Percentiles rank a stretch among this genome's conserved stretches.
Evolutionary conservation across 441 rosid genomes (phyloP).

Genomic region (Syzygium syzygioides): DNA sequence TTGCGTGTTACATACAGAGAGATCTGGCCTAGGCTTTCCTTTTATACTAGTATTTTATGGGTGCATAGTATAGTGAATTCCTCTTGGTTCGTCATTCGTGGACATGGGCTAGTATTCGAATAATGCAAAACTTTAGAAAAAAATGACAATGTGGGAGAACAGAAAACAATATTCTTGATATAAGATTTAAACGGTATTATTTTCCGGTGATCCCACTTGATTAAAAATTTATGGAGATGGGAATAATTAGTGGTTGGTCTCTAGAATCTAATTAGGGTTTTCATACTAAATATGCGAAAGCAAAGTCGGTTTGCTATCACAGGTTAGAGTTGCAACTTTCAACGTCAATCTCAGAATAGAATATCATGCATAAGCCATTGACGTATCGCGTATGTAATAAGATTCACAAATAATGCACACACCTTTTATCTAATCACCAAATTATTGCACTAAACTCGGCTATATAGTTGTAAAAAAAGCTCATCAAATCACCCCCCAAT

Average conservation of each 20-base stretch:
- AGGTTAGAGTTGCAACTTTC: neutral
- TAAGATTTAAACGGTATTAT: neutral
- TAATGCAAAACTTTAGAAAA: neutral
- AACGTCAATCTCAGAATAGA: neutral
- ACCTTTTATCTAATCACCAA: neutral
- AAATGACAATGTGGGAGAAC: neutral
- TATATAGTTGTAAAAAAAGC: neutral
- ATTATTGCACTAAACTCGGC: neutral
- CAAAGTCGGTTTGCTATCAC: neutral
- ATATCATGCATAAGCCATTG: neutral
- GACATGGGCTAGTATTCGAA: neutral
- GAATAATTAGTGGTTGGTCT: neutral
- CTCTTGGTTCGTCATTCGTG: neutral
- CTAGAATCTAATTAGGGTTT: neutral
- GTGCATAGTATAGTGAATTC: neutral
- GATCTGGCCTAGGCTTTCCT: neutral
- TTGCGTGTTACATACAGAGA: neutral
- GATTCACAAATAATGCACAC: neutral
- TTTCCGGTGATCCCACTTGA: neutral
- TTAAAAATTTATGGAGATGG: neutral
- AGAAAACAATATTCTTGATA: neutral
- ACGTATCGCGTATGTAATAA: neutral
- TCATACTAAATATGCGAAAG: neutral
- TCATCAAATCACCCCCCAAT: neutral
- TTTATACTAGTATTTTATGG: neutral